Evolutionary conservation across 2,329 filamentous ascomycete genomes (phyloP).

Genomic region (Trichoderma afroharzianum): DNA sequence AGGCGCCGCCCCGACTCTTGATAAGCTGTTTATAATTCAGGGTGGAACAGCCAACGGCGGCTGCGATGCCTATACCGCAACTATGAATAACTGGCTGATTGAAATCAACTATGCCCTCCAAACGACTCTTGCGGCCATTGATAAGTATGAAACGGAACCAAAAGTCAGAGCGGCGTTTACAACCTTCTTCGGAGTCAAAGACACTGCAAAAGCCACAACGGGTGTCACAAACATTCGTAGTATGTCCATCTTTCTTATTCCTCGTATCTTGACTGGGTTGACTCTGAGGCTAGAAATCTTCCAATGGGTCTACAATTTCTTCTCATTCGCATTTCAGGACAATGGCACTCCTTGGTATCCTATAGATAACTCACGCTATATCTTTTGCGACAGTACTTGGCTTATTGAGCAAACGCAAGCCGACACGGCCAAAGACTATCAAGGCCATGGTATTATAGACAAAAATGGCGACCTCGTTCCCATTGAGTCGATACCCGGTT

Average conservation of each 20-base stretch:
- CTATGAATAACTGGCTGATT: not conserved
- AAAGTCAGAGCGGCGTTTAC: not conserved
- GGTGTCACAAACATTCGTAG: not conserved
- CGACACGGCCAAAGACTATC: not conserved
- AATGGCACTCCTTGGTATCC: not conserved
- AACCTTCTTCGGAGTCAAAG: not conserved
- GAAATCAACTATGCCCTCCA: not conserved
- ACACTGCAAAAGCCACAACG: not conserved
- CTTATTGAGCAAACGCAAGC: not conserved
- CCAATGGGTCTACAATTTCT: not conserved
- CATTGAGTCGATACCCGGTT: not conserved
- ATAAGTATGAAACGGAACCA: not conserved
- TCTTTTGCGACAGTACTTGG: not conserved
- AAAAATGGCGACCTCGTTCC: not conserved
- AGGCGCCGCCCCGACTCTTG: not conserved
- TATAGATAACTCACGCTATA: not conserved
- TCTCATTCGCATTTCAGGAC: not conserved
- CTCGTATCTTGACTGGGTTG: not conserved
- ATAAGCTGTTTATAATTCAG: not conserved
- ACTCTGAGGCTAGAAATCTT: not conserved
- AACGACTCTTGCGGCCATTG: not conserved
- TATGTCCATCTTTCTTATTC: not conserved
- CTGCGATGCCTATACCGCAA: not conserved
- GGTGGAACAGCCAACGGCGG: not conserved
- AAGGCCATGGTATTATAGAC: not conserved